Percentiles rank a stretch among this genome's conserved stretches.
Conservation (phyloP, 768 basidiomycete genomes). For the Tulasnella sp. region DNA sequence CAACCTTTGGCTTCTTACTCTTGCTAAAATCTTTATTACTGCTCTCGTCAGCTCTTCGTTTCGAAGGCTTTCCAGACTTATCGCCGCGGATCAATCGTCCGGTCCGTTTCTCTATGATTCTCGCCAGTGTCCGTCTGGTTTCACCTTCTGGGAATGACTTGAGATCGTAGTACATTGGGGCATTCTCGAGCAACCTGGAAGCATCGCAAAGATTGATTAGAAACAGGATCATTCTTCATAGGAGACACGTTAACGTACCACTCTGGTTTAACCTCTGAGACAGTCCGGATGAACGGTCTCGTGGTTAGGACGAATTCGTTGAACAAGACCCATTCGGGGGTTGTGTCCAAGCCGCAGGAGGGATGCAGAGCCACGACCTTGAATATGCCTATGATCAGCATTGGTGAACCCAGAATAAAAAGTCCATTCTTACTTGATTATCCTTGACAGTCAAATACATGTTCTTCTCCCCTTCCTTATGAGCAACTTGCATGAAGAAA, state of each 20-base stretch:
- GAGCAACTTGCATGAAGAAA: conserved; percentile 97
- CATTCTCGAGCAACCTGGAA: conserved; percentile 51
- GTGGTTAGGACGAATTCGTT: conserved; percentile 94
- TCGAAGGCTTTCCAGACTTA: too few relatives aligned
- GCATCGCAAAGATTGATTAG: not conserved
- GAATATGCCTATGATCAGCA: conserved; percentile 17
- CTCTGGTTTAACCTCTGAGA: conserved; percentile 73
- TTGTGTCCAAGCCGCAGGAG: conserved; percentile 72
- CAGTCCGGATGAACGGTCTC: conserved; percentile 77
- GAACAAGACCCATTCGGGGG: conserved; percentile 86
- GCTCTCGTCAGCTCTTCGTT: conserved; percentile 24
- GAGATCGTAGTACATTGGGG: conserved; percentile 57
- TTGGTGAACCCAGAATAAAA: not conserved
- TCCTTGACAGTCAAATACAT: conserved; percentile 89
- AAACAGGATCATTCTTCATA: not conserved
- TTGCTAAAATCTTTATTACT: too few relatives aligned
- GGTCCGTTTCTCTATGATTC: conserved; percentile 40
- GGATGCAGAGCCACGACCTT: conserved; percentile 69
- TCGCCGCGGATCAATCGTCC: conserved; percentile 29
- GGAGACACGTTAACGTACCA: conserved; percentile 41
- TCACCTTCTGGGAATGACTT: conserved; percentile 52
- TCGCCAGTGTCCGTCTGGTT: conserved; percentile 50
- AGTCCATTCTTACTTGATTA: conserved; percentile 49
- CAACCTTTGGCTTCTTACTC: too few relatives aligned
- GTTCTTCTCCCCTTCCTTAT: conserved; percentile 84